phyloP scores from a whole-genome alignment of 2,329 filamentous ascomycete species.

The Metarhizium anisopliae region DNA sequence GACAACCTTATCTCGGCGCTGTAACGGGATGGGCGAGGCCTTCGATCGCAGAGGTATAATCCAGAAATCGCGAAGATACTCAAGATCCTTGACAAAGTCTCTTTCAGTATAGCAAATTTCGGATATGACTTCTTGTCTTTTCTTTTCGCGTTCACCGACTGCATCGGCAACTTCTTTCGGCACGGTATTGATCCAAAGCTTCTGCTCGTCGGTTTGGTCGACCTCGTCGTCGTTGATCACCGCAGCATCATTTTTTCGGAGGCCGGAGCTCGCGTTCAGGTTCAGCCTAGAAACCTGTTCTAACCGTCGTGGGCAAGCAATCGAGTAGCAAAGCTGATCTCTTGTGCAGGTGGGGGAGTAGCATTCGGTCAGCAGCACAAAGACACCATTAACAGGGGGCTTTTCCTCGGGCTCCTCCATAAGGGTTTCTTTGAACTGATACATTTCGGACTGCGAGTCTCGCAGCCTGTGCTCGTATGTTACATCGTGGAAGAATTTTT shows the following conservation, averaged over 20 bases:
- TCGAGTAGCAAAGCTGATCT: slow-evolving; percentile 94
- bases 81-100: slow-evolving; percentile 97
- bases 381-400: slow-evolving; percentile 78
- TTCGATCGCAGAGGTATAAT: slow-evolving; percentile 81
- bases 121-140: slow-evolving; percentile 94
- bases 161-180: slow-evolving; percentile 89
- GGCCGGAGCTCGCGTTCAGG: slow-evolving; percentile 80
- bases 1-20: slow-evolving; percentile 82
- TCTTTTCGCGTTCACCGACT: slow-evolving; percentile 86
- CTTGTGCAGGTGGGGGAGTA: slow-evolving; percentile 96
- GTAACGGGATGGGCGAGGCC: slow-evolving; percentile 79
- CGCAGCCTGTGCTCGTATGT: slow-evolving; percentile 93
- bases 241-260: slow-evolving; percentile 55
- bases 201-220: slow-evolving; percentile 87
- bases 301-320: slow-evolving; percentile 84
- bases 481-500: slow-evolving; percentile 99
- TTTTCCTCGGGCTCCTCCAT: slow-evolving; percentile 74
- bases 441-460: slow-evolving; percentile 90
- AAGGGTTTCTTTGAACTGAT: slow-evolving; percentile 90
- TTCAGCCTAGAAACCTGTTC: slow-evolving; percentile 94
- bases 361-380: slow-evolving; percentile 91
- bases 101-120: slow-evolving; percentile 98
- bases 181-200: slow-evolving; percentile 98
- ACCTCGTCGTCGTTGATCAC: slow-evolving; percentile 66
- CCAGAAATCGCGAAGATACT: slow-evolving; percentile 98